phyloP scores from a whole-genome alignment of 768 basidiomycete species.

The Boletus huronensis region DNA sequence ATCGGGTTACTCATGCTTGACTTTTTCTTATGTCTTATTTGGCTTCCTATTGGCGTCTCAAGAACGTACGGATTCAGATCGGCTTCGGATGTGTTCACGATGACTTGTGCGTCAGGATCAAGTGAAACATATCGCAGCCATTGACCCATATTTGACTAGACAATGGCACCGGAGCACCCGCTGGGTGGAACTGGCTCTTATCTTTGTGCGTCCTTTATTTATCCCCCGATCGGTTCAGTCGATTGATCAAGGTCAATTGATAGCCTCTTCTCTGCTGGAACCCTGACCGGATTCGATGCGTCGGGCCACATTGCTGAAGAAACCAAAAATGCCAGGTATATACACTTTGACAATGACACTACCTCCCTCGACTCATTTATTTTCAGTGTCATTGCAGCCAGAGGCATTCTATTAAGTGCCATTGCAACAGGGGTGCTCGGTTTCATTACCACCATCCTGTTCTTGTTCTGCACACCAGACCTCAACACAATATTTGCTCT shows the following conservation, averaged over 20 bases:
- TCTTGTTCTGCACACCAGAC: slow-evolving; percentile 82
- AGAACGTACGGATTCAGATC: slow-evolving; percentile 87
- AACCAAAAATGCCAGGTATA: slow-evolving; percentile 73
- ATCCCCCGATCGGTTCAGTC: not conserved
- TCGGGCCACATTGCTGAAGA: slow-evolving; percentile 87
- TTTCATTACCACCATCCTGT: slow-evolving; percentile 73
- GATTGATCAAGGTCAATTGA: slow-evolving; percentile 40
- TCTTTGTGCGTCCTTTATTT: slow-evolving; percentile 56
- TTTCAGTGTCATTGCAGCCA: slow-evolving; percentile 67
- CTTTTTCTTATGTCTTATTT: slow-evolving; percentile 83
- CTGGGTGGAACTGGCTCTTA: slow-evolving; percentile 90
- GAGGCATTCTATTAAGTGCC: slow-evolving; percentile 77
- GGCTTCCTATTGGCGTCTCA: slow-evolving; percentile 89
- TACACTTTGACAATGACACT: not conserved
- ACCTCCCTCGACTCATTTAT: not conserved
- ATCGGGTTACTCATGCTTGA: slow-evolving; percentile 76
- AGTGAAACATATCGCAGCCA: not conserved
- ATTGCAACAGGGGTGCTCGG: slow-evolving; percentile 78
- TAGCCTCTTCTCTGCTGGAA: slow-evolving; percentile 84
- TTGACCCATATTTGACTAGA: slow-evolving; percentile 41
- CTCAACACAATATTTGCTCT: slow-evolving; percentile 72
- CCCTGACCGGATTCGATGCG: slow-evolving; percentile 88
- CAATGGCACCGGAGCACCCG: slow-evolving; percentile 84
- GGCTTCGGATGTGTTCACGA: slow-evolving; percentile 79
- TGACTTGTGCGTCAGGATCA: slow-evolving; percentile 60